A percentile compares a stretch with the other conserved stretches of the same genome.
phyloP scores from a whole-genome alignment of 768 basidiomycete species.

The Lentinula sp. region DNA sequence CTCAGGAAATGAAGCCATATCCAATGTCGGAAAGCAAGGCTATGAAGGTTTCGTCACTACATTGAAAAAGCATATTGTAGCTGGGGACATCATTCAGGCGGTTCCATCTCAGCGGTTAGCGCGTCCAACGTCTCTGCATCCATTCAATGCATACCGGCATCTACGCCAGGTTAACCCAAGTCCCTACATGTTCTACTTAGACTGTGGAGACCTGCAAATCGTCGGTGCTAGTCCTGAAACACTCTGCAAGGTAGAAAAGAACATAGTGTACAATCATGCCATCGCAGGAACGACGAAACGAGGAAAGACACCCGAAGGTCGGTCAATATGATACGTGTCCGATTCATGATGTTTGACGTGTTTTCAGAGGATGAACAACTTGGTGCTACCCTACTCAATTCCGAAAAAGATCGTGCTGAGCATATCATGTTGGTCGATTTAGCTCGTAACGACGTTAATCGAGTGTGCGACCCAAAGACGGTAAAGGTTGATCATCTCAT shows the following conservation, averaged over 20 bases:
- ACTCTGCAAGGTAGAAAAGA: slow-evolving; percentile 88
- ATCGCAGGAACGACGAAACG: slow-evolving; percentile 93
- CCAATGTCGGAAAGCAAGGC: slow-evolving; percentile 90
- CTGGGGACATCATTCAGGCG: slow-evolving; percentile 98
- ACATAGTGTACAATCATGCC: slow-evolving; percentile 94
- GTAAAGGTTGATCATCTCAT: slow-evolving; percentile 96
- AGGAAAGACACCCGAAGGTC: slow-evolving; percentile 83
- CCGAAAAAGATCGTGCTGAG: slow-evolving; percentile 94
- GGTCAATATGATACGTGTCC: slow-evolving; percentile 12
- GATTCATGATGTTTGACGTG: background rate
- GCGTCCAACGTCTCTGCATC: slow-evolving; percentile 82
- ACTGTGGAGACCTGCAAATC: slow-evolving; percentile 88
- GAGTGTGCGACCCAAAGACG: slow-evolving; percentile 90
- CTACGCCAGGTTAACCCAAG: slow-evolving; percentile 94
- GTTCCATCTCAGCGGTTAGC: slow-evolving; percentile 92
- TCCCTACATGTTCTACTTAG: slow-evolving; percentile 98
- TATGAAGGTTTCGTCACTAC: slow-evolving; percentile 89
- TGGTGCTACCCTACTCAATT: slow-evolving; percentile 66
- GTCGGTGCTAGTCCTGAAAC: slow-evolving; percentile 99
- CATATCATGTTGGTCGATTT: slow-evolving; percentile 99
- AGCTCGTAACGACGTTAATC: slow-evolving; percentile 96
- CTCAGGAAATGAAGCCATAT: slow-evolving; percentile 63
- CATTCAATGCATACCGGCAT: slow-evolving; percentile 95
- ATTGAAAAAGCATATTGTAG: slow-evolving; percentile 90
- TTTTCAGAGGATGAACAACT: slow-evolving; percentile 81